Evolutionary conservation across 169 alveolate species (phyloP).

Genomic region (Plasmodium gonderi): DNA sequence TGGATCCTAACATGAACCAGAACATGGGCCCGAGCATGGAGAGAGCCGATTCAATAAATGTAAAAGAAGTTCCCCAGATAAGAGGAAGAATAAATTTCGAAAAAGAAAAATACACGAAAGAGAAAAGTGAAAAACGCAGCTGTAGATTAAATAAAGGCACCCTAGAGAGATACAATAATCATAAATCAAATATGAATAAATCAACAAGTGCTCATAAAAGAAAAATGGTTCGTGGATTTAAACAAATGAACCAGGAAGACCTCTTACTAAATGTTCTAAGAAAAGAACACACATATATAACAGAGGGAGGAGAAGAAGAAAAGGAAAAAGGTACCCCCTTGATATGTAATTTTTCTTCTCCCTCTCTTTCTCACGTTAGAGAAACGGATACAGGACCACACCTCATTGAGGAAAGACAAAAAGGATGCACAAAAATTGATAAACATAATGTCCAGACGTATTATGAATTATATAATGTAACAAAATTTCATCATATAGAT

Average conservation of each 20-base stretch:
- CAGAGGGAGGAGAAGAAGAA: neutral
- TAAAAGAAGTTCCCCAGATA: too few species aligned
- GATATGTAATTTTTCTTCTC: neutral
- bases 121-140: neutral
- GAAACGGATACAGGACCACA: neutral
- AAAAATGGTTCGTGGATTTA: neutral
- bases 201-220: neutral
- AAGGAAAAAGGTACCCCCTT: neutral
- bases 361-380: neutral
- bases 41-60: too few species aligned
- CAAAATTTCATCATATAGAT: slow-evolving; percentile 14
- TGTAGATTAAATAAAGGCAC: neutral
- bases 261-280: slow-evolving; percentile 8
- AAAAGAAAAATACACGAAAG: neutral
- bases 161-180: neutral
- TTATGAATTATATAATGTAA: slow-evolving; percentile 38
- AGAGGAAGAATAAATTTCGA: neutral
- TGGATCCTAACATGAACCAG: too few species aligned
- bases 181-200: neutral
- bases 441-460: slow-evolving; percentile 1
- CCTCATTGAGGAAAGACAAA: neutral
- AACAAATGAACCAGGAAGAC: slow-evolving; percentile 22
- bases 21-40: too few species aligned
- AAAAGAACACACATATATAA: neutral
- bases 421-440: neutral